Base-by-base conservation (phyloP, 768 basidiomycete species). In the Lactifluus volemus region DNA sequence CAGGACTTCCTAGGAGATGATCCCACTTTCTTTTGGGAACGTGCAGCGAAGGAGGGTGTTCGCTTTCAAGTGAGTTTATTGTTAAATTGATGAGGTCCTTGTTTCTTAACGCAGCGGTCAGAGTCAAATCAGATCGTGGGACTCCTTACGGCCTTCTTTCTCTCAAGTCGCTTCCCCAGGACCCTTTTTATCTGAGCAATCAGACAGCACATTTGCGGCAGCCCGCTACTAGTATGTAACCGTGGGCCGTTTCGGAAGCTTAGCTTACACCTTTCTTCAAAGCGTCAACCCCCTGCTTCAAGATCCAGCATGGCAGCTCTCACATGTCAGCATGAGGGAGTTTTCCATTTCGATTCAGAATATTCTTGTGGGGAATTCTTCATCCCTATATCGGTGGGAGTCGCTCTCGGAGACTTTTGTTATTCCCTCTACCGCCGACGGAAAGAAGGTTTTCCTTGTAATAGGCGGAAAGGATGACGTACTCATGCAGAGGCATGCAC, bases 101-200 rank as follows among this genome's bases (percentile, higher is more conserved):
- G 17, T 32, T 55, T 12, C 6, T n/a, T 32, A 45, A 51, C 53
- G 19, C 6, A 6, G 25, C 15, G 36, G 54, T 11, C 36, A 83
- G 84, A 80, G 74, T 68, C 73, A 75, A 57, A 74, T 78, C 5
- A 68, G 80, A 53, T 87, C 85, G 2, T 91, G 89, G 89, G 86
- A 88, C 69, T 68, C 78, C 59, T 70, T 82, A 50, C 74, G 77
- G 30, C 67, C 74, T 5, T 71, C 72, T 4, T 73, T 72, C 55
- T 65, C 68, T 1, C 63, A 60, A 4, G 62, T 63, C 12, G 69
- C 76, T 10, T 70, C 72, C 17, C 72, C 75, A 0, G 79, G 83
- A 0, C 75, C 84, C 0, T 86, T 90, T 67, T 71, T 92, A 25
- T 86, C 88, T 5, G 88, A 90, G 69, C 87, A 89, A 69, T 74